Base-by-base conservation (phyloP, 108 stramenopile genomes). In the Craspedostauros australis region DNA sequence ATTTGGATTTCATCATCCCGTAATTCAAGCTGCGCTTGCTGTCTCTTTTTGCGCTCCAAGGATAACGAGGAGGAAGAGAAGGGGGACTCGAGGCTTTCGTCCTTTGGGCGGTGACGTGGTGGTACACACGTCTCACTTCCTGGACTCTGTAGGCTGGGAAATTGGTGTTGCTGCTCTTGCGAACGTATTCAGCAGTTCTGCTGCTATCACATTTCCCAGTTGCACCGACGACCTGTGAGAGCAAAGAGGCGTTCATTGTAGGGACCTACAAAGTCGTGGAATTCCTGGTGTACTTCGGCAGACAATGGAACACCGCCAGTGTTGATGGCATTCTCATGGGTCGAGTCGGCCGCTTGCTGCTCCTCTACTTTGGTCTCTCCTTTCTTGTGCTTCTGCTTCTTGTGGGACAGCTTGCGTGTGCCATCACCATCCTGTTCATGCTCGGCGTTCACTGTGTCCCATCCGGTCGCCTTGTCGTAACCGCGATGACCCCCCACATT, bases 231-330 rank as follows among this genome's bases (percentile, higher is more conserved):
- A 3, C 86, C 86, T 40, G 71, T 72, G 22, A 87, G 62, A 6
- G 61, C 34, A 54, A 91, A 91, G 6, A 91, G 54, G 22, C 90
- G 81, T 66, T 91, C 86, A 52, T 88, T 91, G 63, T 70, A 82
- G 0, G 90, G 86, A 9, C 55, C 43, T 26, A 82, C 41, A 68
- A 91, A 91, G 14, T 75, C 75, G 29, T 68, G 14, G 32, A 87
- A 20, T 31, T 87, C 77, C 26, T 54, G 41, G 34, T 58, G 61
- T 5, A 82, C 52, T 11, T 76, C 81, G 15, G 65, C 66, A n/a
- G 90, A 78, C 0, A 91, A 54, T 7, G 83, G 72, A 51, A 84
- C 83, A 12, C 33, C 68, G 33, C 62, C 43, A 18, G 0, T 51
- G 2, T 38, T 54, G n/a, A 21, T 21, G 23, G 29, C 40, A 38